Conservation (phyloP, 2,329 filamentous ascomycete species). For the Fusarium pseudograminearum region DNA sequence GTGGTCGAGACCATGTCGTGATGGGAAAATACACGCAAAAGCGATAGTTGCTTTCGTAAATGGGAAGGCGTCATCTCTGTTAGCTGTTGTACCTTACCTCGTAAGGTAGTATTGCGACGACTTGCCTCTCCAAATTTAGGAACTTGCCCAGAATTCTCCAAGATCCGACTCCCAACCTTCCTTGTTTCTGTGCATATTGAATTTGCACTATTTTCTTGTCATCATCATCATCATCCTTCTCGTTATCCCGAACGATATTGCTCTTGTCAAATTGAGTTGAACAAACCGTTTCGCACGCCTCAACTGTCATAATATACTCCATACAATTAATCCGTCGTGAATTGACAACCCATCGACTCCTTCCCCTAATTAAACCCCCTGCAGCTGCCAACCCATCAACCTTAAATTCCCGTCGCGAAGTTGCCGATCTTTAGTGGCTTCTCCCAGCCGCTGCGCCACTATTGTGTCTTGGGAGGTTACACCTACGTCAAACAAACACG, state of each 20-base stretch:
- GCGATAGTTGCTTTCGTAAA: constrained; percentile 20
- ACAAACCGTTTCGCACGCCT: neutral
- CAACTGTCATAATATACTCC: neutral
- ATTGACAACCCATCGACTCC: constrained; percentile 2
- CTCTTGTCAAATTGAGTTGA: neutral
- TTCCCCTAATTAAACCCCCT: constrained; percentile 30
- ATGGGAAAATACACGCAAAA: constrained; percentile 11
- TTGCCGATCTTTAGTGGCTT: constrained; percentile 36
- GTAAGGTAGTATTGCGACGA: constrained; percentile 9
- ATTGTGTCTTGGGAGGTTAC: constrained; percentile 33
- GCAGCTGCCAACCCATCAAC: constrained; percentile 40
- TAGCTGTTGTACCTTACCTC: neutral
- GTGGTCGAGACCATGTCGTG: constrained; percentile 10
- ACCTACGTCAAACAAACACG: constrained; percentile 42
- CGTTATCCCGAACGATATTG: neutral
- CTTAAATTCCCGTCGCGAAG: constrained; percentile 33
- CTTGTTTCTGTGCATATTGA: constrained; percentile 16
- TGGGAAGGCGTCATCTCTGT: constrained; percentile 26
- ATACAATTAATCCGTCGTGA: neutral
- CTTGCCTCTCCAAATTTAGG: constrained; percentile 33
- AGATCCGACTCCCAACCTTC: constrained; percentile 31
- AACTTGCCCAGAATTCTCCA: constrained; percentile 29
- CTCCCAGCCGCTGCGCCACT: constrained; percentile 36
- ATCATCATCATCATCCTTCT: neutral
- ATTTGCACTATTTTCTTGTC: neutral